Evolutionary conservation across 106 monocot species (phyloP).

Genomic region (Platanthera zijinensis): DNA sequence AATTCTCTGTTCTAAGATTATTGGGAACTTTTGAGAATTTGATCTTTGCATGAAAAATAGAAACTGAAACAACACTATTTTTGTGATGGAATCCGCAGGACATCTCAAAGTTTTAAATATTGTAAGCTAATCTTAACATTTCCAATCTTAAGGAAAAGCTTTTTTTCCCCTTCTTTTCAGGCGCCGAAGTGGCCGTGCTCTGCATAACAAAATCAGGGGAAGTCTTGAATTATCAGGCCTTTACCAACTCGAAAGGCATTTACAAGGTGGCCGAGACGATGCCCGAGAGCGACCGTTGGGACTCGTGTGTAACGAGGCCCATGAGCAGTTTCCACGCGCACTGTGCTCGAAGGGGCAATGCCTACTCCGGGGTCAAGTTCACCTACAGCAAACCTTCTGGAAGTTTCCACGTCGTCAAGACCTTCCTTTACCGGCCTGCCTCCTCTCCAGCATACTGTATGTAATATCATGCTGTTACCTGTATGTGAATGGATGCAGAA

Average conservation of each 20-base stretch:
- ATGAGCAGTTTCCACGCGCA: slow-evolving; percentile 40
- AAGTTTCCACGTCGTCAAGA: slow-evolving; percentile 26
- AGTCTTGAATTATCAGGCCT: slow-evolving; percentile 85
- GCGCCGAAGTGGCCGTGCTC: slow-evolving; percentile 81
- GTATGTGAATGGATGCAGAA: not conserved
- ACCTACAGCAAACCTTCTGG: slow-evolving; percentile 43
- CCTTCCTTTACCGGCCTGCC: slow-evolving; percentile 43
- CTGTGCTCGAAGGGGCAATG: slow-evolving; percentile 37
- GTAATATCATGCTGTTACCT: slow-evolving; percentile 4
- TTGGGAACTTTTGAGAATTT: too few species aligned
- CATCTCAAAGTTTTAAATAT: too few species aligned
- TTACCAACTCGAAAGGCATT: slow-evolving; percentile 62
- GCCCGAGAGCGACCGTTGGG: slow-evolving; percentile 79
- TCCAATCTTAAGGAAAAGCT: not conserved
- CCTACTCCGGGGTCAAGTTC: slow-evolving; percentile 46
- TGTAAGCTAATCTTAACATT: not conserved
- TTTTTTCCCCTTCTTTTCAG: slow-evolving; percentile 14
- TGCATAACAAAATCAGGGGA: slow-evolving; percentile 89
- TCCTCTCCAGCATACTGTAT: slow-evolving; percentile 36
- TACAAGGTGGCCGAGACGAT: slow-evolving; percentile 80
- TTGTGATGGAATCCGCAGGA: too few species aligned
- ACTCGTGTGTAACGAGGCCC: slow-evolving; percentile 47
- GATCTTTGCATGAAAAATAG: too few species aligned
- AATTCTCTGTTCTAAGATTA: too few species aligned
- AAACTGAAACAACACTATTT: too few species aligned